Evolutionary conservation across 2,329 filamentous ascomycete genomes (phyloP).

Genomic region (Talaromyces sp.): DNA sequence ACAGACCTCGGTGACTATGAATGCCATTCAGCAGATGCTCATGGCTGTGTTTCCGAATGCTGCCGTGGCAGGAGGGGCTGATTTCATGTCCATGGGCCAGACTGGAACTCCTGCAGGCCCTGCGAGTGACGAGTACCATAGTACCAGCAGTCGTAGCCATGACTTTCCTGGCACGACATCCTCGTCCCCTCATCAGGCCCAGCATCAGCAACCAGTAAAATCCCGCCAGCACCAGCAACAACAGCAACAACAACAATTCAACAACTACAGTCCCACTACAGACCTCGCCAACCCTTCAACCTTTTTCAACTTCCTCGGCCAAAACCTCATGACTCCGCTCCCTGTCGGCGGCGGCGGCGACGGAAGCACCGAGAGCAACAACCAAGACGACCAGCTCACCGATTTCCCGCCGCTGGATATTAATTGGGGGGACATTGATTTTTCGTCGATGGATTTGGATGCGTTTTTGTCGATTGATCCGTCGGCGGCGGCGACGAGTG

Average conservation of each 20-base stretch:
- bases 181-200: neutral
- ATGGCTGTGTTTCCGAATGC: constrained; percentile 26
- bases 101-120: neutral
- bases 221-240: neutral
- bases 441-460: constrained; percentile 38
- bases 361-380: constrained; percentile 6
- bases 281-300: constrained; percentile 8
- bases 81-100: neutral
- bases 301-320: constrained; percentile 12
- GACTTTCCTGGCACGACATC: neutral
- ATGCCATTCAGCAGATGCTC: constrained; percentile 29
- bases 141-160: neutral
- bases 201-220: neutral
- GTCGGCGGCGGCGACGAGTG: constrained; percentile 1
- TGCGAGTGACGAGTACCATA: neutral
- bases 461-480: constrained; percentile 34
- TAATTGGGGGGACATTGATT: constrained; percentile 35
- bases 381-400: constrained; percentile 11
- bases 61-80: constrained; percentile 21
- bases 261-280: neutral
- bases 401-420: constrained; percentile 35
- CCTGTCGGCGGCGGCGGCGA: neutral
- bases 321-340: constrained; percentile 10
- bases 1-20: constrained; percentile 22
- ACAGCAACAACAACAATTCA: neutral